These are phyloP conservation scores for Euphrasia confusa DNA, from an alignment of 257 asterid genomes.

Conservation along the genomic window DNA sequence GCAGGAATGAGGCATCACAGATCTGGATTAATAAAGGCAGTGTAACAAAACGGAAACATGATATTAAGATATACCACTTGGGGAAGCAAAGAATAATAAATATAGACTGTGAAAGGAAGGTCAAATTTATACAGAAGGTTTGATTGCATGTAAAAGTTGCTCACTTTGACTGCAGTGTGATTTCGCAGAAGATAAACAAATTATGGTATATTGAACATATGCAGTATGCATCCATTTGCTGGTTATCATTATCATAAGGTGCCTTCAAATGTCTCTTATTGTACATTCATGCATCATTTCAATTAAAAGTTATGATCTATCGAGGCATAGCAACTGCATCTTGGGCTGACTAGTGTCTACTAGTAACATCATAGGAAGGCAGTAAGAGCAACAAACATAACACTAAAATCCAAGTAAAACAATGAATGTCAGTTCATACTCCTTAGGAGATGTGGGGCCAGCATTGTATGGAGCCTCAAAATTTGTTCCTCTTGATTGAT, in stretches of 20 bases:
- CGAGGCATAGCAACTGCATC: conserved; percentile 8
- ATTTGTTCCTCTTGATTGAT: conserved; percentile 97
- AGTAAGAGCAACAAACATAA: conserved; percentile 3
- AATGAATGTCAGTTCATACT: conserved; percentile 49
- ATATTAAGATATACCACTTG: not conserved
- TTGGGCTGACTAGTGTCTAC: conserved; percentile 4
- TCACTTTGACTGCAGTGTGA: conserved; percentile 11
- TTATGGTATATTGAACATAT: conserved; percentile 3
- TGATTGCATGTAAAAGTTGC: conserved; percentile 12
- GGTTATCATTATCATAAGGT: not conserved
- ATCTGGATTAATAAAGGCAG: not conserved
- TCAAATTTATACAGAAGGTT: conserved; percentile 1
- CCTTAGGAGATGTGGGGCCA: conserved; percentile 96
- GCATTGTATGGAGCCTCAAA: conserved; percentile 94
- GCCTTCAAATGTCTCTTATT: no score
- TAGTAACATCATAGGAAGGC: conserved; percentile 1
- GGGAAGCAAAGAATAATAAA: not conserved
- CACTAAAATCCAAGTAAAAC: conserved; percentile 24
- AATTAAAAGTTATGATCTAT: conserved; percentile 9
- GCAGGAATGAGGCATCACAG: conserved; percentile 14
- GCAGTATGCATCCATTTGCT: conserved; percentile 6
- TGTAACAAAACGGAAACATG: not conserved
- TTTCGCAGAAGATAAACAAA: conserved; percentile 15
- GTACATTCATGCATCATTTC: conserved; percentile 19
- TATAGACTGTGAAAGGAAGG: not conserved